Evolutionary conservation across 495 filamentous ascomycete species (phyloP).

Genomic region (Penicillium salamii): DNA sequence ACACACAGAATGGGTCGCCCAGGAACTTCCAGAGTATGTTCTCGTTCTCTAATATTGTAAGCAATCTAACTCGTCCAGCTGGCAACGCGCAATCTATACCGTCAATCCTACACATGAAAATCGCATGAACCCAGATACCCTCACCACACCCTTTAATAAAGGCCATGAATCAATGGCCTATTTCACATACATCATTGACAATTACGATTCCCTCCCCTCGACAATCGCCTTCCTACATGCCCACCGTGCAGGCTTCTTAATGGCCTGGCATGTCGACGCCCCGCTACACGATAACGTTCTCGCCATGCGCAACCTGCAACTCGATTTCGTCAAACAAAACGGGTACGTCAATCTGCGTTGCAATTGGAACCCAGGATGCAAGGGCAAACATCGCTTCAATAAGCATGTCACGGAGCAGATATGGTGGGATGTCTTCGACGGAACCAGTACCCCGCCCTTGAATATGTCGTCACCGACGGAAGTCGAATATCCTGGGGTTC

Average conservation of each 20-base stretch:
- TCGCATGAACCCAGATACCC: conserved; percentile 37
- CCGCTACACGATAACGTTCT: conserved; percentile 50
- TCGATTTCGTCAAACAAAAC: conserved; percentile 49
- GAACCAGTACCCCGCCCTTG: conserved; percentile 49
- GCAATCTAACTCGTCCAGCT: conserved; percentile 28
- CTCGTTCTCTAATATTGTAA: neutral
- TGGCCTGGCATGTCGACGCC: conserved; percentile 63
- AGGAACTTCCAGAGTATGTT: conserved; percentile 50
- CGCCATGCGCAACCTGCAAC: conserved; percentile 50
- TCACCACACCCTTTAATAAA: conserved; percentile 56
- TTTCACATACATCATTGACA: conserved; percentile 67
- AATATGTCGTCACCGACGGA: conserved; percentile 22
- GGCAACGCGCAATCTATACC: conserved; percentile 61
- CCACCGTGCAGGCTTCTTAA: conserved; percentile 48
- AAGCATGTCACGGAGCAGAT: conserved; percentile 55
- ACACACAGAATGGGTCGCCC: conserved; percentile 57
- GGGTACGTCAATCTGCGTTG: conserved; percentile 69
- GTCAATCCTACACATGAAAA: conserved; percentile 56
- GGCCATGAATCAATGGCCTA: conserved; percentile 77
- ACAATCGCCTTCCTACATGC: conserved; percentile 67
- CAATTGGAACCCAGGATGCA: conserved; percentile 62
- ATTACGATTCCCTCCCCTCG: conserved; percentile 66
- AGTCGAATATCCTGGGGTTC: conserved; percentile 8
- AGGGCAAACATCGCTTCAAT: conserved; percentile 46
- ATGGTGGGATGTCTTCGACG: conserved; percentile 55